A percentile compares a stretch with the other conserved stretches of the same genome.
Evolutionary conservation across 495 filamentous ascomycete species (phyloP).

Genomic region (Aspergillus bertholletiae): DNA sequence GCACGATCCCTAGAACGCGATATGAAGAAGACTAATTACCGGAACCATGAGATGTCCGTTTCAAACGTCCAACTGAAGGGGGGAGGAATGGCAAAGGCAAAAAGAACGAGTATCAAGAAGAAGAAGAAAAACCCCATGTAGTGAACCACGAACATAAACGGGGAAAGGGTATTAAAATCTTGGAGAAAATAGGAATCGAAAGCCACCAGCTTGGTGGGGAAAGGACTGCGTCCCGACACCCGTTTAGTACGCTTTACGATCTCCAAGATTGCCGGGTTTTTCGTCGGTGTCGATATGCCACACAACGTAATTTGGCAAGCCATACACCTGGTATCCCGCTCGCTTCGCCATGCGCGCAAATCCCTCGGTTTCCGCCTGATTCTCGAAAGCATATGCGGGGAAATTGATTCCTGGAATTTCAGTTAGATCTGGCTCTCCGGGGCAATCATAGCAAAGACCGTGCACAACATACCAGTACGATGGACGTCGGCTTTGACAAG

Average conservation of each 20-base stretch:
- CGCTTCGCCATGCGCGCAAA: slow-evolving; percentile 99
- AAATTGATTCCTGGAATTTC: slow-evolving; percentile 80
- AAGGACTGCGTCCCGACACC: slow-evolving; percentile 1
- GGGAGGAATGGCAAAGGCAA: slow-evolving; percentile 9
- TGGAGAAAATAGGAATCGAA: slow-evolving; percentile 2
- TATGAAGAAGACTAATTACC: slow-evolving; percentile 38
- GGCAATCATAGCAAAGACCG: neutral
- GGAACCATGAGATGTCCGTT: slow-evolving; percentile 37
- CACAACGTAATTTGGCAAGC: slow-evolving; percentile 95
- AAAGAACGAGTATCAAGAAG: slow-evolving; percentile 12
- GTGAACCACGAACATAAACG: slow-evolving; percentile 15
- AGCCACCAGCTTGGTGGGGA: neutral
- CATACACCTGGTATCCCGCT: slow-evolving; percentile 87
- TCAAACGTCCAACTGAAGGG: slow-evolving; percentile 22
- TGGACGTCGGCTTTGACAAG: slow-evolving; percentile 97
- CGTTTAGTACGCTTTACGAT: slow-evolving; percentile 41
- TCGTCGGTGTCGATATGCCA: slow-evolving; percentile 99
- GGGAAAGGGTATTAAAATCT: slow-evolving; percentile 17
- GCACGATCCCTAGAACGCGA: slow-evolving; percentile 26
- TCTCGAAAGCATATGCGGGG: slow-evolving; percentile 94
- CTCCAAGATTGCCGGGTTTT: slow-evolving; percentile 74
- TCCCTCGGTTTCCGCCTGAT: slow-evolving; percentile 97
- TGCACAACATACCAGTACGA: slow-evolving; percentile 65
- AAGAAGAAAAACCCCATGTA: slow-evolving; percentile 11
- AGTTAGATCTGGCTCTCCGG: slow-evolving; percentile 1